phyloP scores from a whole-genome alignment of 176 grass and related monocot genomes.

The Hyparrhenia diplandra region DNA sequence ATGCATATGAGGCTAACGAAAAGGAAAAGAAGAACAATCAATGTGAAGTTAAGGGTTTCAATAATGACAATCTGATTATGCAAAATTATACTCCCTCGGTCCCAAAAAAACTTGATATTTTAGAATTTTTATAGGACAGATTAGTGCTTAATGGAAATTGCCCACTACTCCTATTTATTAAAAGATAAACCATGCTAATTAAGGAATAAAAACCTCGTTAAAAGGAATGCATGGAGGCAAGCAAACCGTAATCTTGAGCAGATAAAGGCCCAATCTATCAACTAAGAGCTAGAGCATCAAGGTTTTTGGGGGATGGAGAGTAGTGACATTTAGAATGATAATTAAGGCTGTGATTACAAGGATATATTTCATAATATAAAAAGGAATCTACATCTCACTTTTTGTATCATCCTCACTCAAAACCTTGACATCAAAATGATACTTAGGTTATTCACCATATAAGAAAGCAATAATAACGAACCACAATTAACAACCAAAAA shows the following conservation, averaged over 20 bases:
- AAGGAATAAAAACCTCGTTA: neutral
- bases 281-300: neutral
- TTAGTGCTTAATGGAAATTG: neutral
- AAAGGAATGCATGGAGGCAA: neutral
- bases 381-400: neutral
- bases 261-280: neutral
- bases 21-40: neutral
- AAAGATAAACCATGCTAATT: too few relatives aligned
- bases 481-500: neutral
- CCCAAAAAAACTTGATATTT: neutral
- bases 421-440: neutral
- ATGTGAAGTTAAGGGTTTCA: neutral
- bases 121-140: neutral
- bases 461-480: neutral
- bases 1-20: neutral
- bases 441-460: neutral
- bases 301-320: neutral
- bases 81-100: neutral
- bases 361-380: neutral
- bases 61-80: neutral
- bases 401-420: neutral
- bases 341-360: neutral
- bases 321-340: neutral
- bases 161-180: too few relatives aligned
- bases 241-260: neutral